A percentile compares a stretch with the other conserved stretches of the same genome.
These are phyloP conservation scores for Pseudogymnoascus sp. DNA, from an alignment of 2,329 filamentous ascomycete genomes.

Conservation along the genomic window DNA sequence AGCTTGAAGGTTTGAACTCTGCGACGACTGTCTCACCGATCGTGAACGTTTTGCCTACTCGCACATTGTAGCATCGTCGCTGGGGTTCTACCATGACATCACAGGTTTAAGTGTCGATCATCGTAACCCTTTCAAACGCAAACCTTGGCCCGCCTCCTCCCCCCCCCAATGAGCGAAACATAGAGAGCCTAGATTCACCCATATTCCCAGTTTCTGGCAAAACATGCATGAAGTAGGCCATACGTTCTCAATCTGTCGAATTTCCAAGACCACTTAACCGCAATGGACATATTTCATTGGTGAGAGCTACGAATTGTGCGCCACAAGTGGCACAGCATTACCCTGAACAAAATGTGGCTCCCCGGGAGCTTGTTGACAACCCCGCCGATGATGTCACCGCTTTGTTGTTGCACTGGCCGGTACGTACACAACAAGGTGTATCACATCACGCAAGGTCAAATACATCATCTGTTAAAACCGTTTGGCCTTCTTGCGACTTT, in stretches of 20 bases:
- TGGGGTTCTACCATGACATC: neutral
- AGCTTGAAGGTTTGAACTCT: neutral
- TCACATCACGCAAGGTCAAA: conserved; percentile 5
- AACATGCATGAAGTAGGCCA: neutral
- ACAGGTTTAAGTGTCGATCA: neutral
- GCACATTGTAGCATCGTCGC: neutral
- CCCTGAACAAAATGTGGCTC: neutral
- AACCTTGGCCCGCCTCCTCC: neutral
- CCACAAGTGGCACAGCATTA: conserved; percentile 4
- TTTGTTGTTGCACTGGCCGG: neutral
- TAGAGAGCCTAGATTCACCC: neutral
- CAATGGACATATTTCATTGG: neutral
- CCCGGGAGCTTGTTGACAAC: conserved; percentile 3
- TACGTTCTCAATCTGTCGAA: neutral
- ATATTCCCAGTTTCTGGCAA: neutral
- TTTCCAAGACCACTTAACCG: neutral
- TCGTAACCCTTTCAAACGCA: neutral
- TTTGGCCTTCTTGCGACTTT: neutral
- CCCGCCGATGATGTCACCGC: neutral
- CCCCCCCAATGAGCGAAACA: neutral
- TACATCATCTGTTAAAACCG: neutral
- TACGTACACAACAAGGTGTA: neutral
- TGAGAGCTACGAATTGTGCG: neutral
- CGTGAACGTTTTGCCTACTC: neutral
- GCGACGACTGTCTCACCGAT: neutral